Base-by-base conservation (phyloP, 225 moss, liverwort and hornwort species). In the Antitrichia curtipendula region DNA sequence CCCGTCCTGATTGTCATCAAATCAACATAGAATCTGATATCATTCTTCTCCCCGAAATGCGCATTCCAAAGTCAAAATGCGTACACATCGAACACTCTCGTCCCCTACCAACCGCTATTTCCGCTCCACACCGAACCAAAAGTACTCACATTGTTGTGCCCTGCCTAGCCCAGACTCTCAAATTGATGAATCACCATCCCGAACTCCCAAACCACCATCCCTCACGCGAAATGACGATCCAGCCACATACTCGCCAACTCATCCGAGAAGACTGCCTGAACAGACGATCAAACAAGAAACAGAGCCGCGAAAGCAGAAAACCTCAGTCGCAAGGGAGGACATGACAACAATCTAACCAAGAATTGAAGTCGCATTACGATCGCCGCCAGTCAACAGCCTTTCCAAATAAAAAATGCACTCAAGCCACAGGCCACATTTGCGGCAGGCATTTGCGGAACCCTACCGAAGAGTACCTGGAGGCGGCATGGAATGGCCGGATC, bases 401-500 rank as follows among this genome's bases (percentile, higher is more conserved):
- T 45, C 68, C 86, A 57, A 16, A 17, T 17, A 16, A 47, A n/a
- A n/a, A 80, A 75, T 58, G 58, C 58, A 41, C 58, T 40, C 40
- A 78, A 78, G 78, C 58, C 78, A 78, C 41, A 78, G 16, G 23
- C 83, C 41, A 38, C 90, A 87, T 66, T 85, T 43, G 43, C 36
- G 66, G 9, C 65, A 73, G 12, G 80, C 27, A 60, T 36, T 80
- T 64, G 78, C 72, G 57, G 88, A 90, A 90, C 90, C 90, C 90
- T 90, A 90, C 85, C 36, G 31, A 52, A 43, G 75, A 61, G 81
- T 60, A 81, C 90, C 86, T 72, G 88, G 86, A 85, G 85, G 76
- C 76, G 76, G 85, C 85, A 90, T 75, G 86, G 71, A 82, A 76
- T 71, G 85, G n/a, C n/a, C n/a, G n/a, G 90, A 90, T 88, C 90